Evolutionary conservation across 306 rosid genomes (phyloP), one percentile per base, ranked within the genome.

Genomic region (Abrus pulchellus): DNA sequence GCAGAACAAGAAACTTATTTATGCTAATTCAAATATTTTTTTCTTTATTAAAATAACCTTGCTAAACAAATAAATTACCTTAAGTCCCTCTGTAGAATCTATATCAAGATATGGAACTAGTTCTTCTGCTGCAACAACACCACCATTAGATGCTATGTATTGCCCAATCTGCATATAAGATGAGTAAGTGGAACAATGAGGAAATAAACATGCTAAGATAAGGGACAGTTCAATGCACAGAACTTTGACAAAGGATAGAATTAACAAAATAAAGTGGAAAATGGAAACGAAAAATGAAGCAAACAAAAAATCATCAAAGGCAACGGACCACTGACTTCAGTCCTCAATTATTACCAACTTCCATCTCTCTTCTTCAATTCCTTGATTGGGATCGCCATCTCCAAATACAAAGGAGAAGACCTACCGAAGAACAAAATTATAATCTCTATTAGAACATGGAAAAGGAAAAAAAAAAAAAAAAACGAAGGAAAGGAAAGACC

Each of bases 291-390:
- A 32, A 67, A 77, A 7, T 20, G 3, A 67, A 40, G 8, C 41
- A 45, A 61, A 28, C 29, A 68, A 60, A 75, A 84, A 72, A 48
- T 62, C 76, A 79, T 57, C 78, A 80, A 89, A 83, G 84, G 93
- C 94, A 91, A 95, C 93, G 85, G 93, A 93, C 96, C 93, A 91
- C 97, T 85, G 84, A 91, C 89, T 84, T 89, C 85, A 91, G 94
- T 88, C 90, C 97, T 84, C 90, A 82, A 91, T 84, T 88, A 96
- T 92, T 96, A 96, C 99, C 99, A 96, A 96, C 98, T 93, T 96
- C 99, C 99, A 96, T 89, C 99, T 93, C 93, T 96, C 98, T 90
- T 96, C 99, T 93, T 96, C 99, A 34, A 93, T 93, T 93, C 97
- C 99, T 96, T 93, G 97, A 93, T 96, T 96, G 45, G 99, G 99